Evolutionary conservation across 805 yeast species (phyloP).

Genomic region (Cyberlindnera lachancei): DNA sequence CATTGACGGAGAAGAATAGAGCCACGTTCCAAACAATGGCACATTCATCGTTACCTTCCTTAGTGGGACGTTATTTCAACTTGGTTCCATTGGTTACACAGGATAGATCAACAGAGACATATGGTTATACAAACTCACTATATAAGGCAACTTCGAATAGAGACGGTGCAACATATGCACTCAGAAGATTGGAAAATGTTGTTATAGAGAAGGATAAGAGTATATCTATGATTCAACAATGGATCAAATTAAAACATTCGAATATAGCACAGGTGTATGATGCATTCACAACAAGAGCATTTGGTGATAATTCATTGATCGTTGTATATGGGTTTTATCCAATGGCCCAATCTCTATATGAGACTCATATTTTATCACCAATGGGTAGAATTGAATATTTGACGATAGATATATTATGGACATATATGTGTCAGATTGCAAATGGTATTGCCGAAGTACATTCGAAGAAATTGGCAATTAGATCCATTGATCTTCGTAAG

Average conservation of each 20-base stretch:
- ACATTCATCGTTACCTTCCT: conserved; percentile 57
- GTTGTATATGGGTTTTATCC: conserved; percentile 85
- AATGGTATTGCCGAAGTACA: conserved; percentile 66
- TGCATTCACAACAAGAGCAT: conserved; percentile 80
- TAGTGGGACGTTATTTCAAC: conserved; percentile 77
- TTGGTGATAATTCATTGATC: conserved; percentile 71
- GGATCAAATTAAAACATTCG: conserved; percentile 53
- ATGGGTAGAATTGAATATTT: conserved; percentile 36
- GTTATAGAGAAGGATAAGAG: conserved; percentile 49
- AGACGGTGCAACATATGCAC: conserved; percentile 71
- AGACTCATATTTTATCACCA: conserved; percentile 50
- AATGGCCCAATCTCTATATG: conserved; percentile 59
- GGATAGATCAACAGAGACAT: conserved; percentile 28
- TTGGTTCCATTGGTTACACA: conserved; percentile 70
- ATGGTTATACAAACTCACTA: conserved; percentile 51
- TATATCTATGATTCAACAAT: conserved; percentile 52
- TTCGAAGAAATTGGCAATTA: conserved; percentile 51
- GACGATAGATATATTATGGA: conserved; percentile 67
- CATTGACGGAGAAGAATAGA: conserved; percentile 65
- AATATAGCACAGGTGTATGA: conserved; percentile 65
- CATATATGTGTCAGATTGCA: conserved; percentile 64
- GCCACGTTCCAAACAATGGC: conserved; percentile 67
- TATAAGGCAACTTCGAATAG: conserved; percentile 75
- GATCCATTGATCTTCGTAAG: conserved; percentile 57
- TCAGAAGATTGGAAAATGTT: conserved; percentile 65